These are phyloP conservation scores for Aureobasidium sp. DNA, from an alignment of 2,329 filamentous ascomycete genomes.

Conservation along the genomic window DNA sequence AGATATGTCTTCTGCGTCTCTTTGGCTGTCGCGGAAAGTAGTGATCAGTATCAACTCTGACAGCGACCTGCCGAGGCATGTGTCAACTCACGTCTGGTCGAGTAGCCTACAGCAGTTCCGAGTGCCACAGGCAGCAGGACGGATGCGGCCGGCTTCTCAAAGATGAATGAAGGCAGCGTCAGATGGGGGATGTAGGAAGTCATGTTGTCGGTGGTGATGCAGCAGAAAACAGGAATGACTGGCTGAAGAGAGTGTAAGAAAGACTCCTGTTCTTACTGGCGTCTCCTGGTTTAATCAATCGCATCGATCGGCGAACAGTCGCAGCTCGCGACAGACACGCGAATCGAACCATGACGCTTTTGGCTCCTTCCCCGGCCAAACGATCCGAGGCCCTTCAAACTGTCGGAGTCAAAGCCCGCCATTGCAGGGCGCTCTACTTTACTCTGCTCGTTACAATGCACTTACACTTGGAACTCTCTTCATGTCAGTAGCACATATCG, in stretches of 20 bases:
- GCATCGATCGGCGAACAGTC: neutral
- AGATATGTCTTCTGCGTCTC: slow-evolving; percentile 57
- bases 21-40: slow-evolving; percentile 35
- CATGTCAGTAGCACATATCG: neutral
- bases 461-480: neutral
- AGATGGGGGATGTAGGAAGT: slow-evolving; percentile 72
- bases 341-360: neutral
- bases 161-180: slow-evolving; percentile 64
- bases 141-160: slow-evolving; percentile 63
- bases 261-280: neutral
- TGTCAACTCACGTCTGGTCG: slow-evolving; percentile 52
- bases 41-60: neutral
- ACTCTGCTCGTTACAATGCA: neutral
- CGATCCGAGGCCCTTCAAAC: neutral
- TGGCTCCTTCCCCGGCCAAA: neutral
- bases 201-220: slow-evolving; percentile 43
- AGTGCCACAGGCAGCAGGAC: slow-evolving; percentile 68
- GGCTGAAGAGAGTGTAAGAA: neutral
- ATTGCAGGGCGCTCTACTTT: neutral
- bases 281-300: neutral
- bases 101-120: slow-evolving; percentile 67
- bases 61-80: neutral
- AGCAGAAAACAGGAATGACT: neutral
- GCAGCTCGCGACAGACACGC: neutral
- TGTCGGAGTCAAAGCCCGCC: neutral